phyloP scores from a whole-genome alignment of 345 rosid genomes.

The Brassica napus region Da-Ae NC_063445.1:31678001-31678500 shows the following conservation, averaged over 20 bases:
- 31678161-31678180: constrained; percentile 60
- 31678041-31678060: constrained; percentile 95
- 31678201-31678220: constrained; percentile 81
- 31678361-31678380: constrained; percentile 83
- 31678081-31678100: constrained; percentile 96
- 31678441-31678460: constrained; percentile 76
- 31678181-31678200: constrained; percentile 61
- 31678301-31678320: constrained; percentile 89
- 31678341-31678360: constrained; percentile 92
- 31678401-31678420: constrained; percentile 42
- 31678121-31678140: constrained; percentile 58
- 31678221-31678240: constrained; percentile 84
- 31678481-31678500: constrained; percentile 88
- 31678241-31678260: constrained; percentile 95
- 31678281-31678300: constrained; percentile 90
- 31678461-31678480: constrained; percentile 64
- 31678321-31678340: constrained; percentile 83
- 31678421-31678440: constrained; percentile 42
- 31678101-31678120: constrained; percentile 91
- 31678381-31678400: constrained; percentile 59
- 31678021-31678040: constrained; percentile 73
- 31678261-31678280: constrained; percentile 82
- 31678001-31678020: constrained; percentile 89
- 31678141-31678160: constrained; percentile 47
- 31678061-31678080: constrained; percentile 94